phyloP scores from a whole-genome alignment of 805 yeast genomes.

The Yueomyces sinensis region DNA sequence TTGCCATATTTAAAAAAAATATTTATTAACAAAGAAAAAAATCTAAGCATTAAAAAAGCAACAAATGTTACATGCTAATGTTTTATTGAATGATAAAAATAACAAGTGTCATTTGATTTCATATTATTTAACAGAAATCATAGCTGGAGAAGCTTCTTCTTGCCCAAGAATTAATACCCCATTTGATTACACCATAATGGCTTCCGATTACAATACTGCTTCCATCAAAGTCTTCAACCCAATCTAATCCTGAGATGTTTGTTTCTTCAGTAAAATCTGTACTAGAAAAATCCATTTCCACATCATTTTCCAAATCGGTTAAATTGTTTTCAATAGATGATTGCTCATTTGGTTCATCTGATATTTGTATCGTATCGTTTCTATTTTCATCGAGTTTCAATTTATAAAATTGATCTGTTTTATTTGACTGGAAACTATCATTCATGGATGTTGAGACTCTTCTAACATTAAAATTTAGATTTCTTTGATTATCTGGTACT shows the following conservation, averaged over 20 bases:
- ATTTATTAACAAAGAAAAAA: too few relatives aligned
- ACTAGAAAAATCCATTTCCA: slow-evolving; percentile 2
- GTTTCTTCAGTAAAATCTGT: slow-evolving; percentile 23
- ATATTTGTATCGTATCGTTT: background rate
- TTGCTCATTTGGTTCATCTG: background rate
- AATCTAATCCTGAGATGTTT: slow-evolving; percentile 50
- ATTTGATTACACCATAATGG: slow-evolving; percentile 52
- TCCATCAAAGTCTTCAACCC: slow-evolving; percentile 38
- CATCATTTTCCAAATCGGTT: background rate
- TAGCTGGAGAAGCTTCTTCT: slow-evolving; percentile 49
- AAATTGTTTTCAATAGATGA: background rate
- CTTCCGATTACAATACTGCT: slow-evolving; percentile 46
- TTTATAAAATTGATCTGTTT: background rate
- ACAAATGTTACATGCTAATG: too few relatives aligned
- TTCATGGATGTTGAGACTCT: slow-evolving; percentile 15
- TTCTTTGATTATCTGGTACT: background rate
- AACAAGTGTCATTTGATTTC: too few relatives aligned
- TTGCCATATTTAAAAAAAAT: too few relatives aligned
- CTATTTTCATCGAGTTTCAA: background rate
- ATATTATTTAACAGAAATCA: slow-evolving; percentile 30
- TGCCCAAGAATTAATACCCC: slow-evolving; percentile 57
- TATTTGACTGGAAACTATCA: slow-evolving; percentile 1
- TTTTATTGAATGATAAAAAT: too few relatives aligned
- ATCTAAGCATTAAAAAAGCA: too few relatives aligned
- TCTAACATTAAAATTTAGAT: slow-evolving; percentile 12